Evolutionary conservation across 2,329 filamentous ascomycete species (phyloP).

Genomic region (Stemphylium beticola): DNA sequence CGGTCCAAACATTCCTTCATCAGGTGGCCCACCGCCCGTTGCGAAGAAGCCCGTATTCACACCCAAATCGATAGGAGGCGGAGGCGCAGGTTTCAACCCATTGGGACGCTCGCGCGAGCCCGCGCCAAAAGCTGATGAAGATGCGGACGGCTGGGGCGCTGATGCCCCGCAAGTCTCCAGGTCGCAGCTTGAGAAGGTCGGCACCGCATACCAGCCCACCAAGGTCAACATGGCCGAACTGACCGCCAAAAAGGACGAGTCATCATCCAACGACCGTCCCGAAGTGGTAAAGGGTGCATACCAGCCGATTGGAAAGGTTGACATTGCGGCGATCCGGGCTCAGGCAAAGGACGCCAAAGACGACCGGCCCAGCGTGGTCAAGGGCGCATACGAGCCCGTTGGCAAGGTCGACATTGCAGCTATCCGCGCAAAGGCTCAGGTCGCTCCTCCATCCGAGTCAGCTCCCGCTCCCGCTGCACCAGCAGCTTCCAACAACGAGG

Average conservation of each 20-base stretch:
- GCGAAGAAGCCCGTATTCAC: conserved; percentile 92
- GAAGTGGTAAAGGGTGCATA: conserved; percentile 86
- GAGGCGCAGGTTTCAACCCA: conserved; percentile 68
- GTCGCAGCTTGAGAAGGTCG: conserved; percentile 87
- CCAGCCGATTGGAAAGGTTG: conserved; percentile 95
- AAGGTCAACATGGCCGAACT: conserved; percentile 93
- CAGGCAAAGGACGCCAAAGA: conserved; percentile 71
- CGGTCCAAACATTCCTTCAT: conserved; percentile 60
- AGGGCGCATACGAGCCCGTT: conserved; percentile 91
- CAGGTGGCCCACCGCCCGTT: conserved; percentile 68
- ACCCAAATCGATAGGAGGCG: conserved; percentile 69
- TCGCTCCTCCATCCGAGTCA: conserved; percentile 31
- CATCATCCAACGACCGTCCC: conserved; percentile 58
- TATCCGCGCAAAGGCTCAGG: conserved; percentile 81
- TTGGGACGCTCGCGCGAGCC: conserved; percentile 67
- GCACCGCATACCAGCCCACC: conserved; percentile 90
- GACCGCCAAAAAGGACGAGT: conserved; percentile 72
- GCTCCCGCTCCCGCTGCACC: conserved; percentile 50
- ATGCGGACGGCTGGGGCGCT: conserved; percentile 90
- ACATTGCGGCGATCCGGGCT: conserved; percentile 87
- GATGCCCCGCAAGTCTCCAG: conserved; percentile 92
- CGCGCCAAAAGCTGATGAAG: conserved; percentile 63
- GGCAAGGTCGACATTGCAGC: conserved; percentile 98
- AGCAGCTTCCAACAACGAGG: conserved; percentile 52
- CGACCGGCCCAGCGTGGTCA: conserved; percentile 82